Conservation (phyloP, 106 monocot species). For the Dioscorea zingiberensis region DNA sequence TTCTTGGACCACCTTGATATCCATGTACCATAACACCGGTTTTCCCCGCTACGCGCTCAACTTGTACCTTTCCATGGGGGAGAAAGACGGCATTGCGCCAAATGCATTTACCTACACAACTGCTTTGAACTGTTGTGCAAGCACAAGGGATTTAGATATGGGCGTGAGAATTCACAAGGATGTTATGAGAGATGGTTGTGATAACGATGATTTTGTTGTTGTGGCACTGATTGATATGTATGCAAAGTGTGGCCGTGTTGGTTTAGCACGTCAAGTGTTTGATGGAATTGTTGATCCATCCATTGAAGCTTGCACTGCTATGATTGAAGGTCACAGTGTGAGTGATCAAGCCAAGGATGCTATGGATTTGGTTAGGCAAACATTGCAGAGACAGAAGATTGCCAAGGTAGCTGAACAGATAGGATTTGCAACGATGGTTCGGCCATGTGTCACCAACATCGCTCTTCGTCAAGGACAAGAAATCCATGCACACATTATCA, state of each 20-base stretch:
- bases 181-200: constrained; percentile 11
- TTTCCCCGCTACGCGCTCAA: constrained; percentile 23
- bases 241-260: constrained; percentile 26
- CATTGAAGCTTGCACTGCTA: constrained; percentile 34
- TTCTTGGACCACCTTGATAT: constrained; percentile 35
- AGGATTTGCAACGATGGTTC: constrained; percentile 24
- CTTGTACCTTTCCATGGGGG: constrained; percentile 17
- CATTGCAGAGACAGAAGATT: background rate
- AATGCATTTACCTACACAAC: constrained; percentile 34
- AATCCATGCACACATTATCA: constrained; percentile 41
- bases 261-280: constrained; percentile 21
- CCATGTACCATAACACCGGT: constrained; percentile 31
- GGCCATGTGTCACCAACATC: constrained; percentile 19
- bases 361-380: constrained; percentile 15
- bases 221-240: constrained; percentile 43
- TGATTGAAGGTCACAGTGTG: constrained; percentile 41
- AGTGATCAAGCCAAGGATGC: constrained; percentile 23
- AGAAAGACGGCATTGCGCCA: constrained; percentile 2
- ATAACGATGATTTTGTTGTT: constrained; percentile 18
- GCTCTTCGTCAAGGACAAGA: constrained; percentile 32
- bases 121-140: constrained; percentile 23
- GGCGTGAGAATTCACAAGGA: constrained; percentile 24
- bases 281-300: background rate
- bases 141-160: constrained; percentile 13
- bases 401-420: constrained; percentile 2